phyloP scores from a whole-genome alignment of 2,329 filamentous ascomycete species.

The Aureobasidium sp. region DNA sequence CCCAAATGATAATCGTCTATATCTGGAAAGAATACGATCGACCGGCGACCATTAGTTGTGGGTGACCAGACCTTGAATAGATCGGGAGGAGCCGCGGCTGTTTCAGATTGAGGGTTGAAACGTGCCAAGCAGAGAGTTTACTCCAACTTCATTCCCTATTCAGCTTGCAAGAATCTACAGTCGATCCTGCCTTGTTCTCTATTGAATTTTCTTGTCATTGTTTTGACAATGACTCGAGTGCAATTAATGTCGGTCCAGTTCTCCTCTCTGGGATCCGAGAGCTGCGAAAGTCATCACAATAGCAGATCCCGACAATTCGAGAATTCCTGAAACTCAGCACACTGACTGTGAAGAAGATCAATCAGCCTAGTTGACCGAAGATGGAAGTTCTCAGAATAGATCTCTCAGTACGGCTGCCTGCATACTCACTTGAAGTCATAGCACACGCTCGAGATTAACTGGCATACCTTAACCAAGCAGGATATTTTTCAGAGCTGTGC shows the following conservation, averaged over 20 bases:
- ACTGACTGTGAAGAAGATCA: not conserved
- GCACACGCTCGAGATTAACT: not conserved
- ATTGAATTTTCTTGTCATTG: not conserved
- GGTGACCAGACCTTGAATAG: not conserved
- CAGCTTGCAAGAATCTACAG: not conserved
- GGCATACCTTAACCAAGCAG: not conserved
- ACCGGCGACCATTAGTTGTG: not conserved
- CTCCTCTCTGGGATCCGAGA: not conserved
- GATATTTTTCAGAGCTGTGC: not conserved
- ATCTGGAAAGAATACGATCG: not conserved
- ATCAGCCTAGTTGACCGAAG: not conserved
- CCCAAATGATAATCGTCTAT: not conserved
- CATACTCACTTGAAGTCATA: not conserved
- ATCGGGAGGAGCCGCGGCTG: conserved; percentile 1
- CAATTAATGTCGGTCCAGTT: not conserved
- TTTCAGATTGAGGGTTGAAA: conserved; percentile 7
- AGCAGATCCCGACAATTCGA: not conserved
- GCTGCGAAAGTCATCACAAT: not conserved
- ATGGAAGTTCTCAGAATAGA: not conserved
- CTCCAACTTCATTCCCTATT: conserved; percentile 3
- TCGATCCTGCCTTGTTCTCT: not conserved
- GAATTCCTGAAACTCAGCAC: not conserved
- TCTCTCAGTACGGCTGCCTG: not conserved
- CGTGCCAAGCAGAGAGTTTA: conserved; percentile 7
- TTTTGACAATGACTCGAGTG: not conserved